phyloP scores from a whole-genome alignment of 257 asterid genomes.

The Forsythia suspensa region DNA sequence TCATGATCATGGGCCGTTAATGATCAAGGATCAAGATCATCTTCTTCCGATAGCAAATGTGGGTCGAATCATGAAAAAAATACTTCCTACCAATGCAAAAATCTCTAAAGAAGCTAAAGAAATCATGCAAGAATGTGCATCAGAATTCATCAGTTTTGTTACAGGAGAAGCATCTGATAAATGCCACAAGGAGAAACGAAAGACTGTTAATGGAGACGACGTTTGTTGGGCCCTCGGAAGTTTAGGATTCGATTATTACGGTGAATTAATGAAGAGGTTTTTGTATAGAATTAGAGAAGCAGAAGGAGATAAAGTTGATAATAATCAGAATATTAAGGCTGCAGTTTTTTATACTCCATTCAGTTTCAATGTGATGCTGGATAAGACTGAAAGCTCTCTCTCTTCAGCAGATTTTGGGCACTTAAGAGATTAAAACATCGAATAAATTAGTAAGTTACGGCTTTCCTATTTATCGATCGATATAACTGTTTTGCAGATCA shows the following conservation, averaged over 20 bases:
- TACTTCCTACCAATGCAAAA: conserved; percentile 58
- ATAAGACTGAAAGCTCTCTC: conserved; percentile 3
- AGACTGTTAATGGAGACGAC: conserved; percentile 61
- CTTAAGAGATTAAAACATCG: neutral
- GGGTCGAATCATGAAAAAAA: conserved; percentile 57
- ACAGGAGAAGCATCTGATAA: conserved; percentile 62
- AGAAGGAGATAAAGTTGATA: conserved; percentile 41
- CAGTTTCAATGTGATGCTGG: conserved; percentile 16
- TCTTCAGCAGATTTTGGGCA: neutral
- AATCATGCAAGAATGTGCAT: conserved; percentile 59
- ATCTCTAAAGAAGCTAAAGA: conserved; percentile 58
- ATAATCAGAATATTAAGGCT: conserved; percentile 30
- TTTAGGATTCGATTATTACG: conserved; percentile 52
- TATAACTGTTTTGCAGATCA: too few relatives aligned
- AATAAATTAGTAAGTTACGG: neutral
- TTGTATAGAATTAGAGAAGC: conserved; percentile 42
- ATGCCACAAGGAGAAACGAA: conserved; percentile 51
- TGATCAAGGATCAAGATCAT: conserved; percentile 43
- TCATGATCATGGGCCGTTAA: neutral
- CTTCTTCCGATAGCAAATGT: conserved; percentile 60
- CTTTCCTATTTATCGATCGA: too few relatives aligned
- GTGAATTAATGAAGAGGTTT: conserved; percentile 39
- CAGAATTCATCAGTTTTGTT: conserved; percentile 66
- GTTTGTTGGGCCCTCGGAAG: conserved; percentile 50
- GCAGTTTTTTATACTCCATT: conserved; percentile 2